Evolutionary conservation across 495 filamentous ascomycete genomes (phyloP).

Genomic region (Aeminium ludgeri): DNA sequence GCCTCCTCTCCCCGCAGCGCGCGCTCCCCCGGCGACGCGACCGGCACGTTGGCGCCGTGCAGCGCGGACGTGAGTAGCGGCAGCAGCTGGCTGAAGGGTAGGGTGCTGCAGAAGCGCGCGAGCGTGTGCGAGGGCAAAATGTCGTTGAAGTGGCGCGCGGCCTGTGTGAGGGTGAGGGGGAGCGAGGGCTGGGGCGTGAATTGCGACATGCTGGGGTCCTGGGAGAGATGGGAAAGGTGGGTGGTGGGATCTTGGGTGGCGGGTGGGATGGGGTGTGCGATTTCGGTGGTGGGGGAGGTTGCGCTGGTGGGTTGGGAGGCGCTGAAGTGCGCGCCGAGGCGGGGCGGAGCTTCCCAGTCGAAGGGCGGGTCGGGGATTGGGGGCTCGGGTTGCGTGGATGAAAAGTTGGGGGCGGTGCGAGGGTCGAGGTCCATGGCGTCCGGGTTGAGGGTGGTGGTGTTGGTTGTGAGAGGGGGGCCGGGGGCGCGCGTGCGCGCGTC

Average conservation of each 20-base stretch:
- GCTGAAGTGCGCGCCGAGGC: conserved; percentile 7
- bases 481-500: conserved; percentile 28
- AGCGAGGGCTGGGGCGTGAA: conserved; percentile 72
- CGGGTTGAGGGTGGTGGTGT: no score
- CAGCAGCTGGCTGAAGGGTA: conserved; percentile 60
- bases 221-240: conserved; percentile 46
- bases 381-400: conserved; percentile 70
- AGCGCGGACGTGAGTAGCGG: conserved; percentile 65
- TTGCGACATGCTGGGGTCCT: conserved; percentile 84
- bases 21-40: conserved; percentile 35
- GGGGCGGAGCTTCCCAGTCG: conserved; percentile 49
- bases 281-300: conserved; percentile 29
- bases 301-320: conserved; percentile 32
- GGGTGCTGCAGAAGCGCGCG: conserved; percentile 78
- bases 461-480: no score
- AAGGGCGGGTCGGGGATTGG: conserved; percentile 49
- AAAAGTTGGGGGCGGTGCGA: conserved; percentile 18
- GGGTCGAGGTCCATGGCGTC: conserved; percentile 32
- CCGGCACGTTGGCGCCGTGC: conserved; percentile 65
- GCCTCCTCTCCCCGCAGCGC: no score
- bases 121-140: conserved; percentile 68
- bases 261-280: no score
- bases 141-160: conserved; percentile 71
- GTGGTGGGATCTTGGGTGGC: conserved; percentile 20
- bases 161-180: conserved; percentile 67